Evolutionary conservation across 2,329 filamentous ascomycete species (phyloP), one percentile per base, ranked within the genome.

Genomic region (Xylaria sp.): DNA sequence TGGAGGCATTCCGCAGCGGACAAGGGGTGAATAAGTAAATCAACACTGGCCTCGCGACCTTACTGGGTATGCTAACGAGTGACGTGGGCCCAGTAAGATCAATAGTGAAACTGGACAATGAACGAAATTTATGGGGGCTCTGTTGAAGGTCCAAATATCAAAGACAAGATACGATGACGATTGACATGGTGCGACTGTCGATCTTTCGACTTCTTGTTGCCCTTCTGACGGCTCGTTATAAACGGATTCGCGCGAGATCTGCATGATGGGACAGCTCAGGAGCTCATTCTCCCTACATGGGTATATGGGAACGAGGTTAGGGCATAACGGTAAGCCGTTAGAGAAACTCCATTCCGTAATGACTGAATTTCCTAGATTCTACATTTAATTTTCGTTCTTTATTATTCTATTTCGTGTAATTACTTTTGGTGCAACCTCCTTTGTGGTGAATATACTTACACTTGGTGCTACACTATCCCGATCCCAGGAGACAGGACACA

Each of bases 191-290:
- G 63, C 39, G 63, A 63, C 67, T 46, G 52, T 48, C 59, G 63
- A 66, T 63, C 58, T 55, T 23, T 51, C 31, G 56, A 37, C 39
- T 25, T 39, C 25, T 15, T 41, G 31, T 18, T 61, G 23, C 3
- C 28, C 31, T 2, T n/a, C n/a, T 12, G 1, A 4, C 9, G 18
- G 20, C 20, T 20, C 44, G 13, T 15, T 58, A 18, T 62, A 39
- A 51, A 54, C 41, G 51, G 57, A 55, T 54, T 50, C 37, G 23
- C 41, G 64, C 60, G 20, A 67, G 67, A 69, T 69, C 67, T 69
- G 25, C 67, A 58, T 65, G 28, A 28, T 41, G 60, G 58, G 41
- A 55, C 55, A 31, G n/a, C 55, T 63, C 54, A 63, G 60, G 59
- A 60, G 67, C 28, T 62, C 25, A 46, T 28, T 23, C 23, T 31